Evolutionary conservation across 208 protist species (phyloP).

Genomic region (Lotmaria passim): DNA sequence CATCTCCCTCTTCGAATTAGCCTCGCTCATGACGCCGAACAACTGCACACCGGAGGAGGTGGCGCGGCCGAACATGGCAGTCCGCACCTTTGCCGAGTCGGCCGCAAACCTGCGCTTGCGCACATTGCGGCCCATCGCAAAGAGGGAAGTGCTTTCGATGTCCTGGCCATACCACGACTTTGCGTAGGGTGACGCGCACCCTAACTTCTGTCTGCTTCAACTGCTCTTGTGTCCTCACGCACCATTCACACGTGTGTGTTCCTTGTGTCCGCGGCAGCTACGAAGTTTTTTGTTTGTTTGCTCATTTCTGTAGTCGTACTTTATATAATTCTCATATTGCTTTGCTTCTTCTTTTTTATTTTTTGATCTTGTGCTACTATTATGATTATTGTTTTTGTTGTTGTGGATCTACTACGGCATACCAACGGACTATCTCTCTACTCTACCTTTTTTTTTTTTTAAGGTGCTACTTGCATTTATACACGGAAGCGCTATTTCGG

Average conservation of each 20-base stretch:
- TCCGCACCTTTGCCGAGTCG: conserved; percentile 38
- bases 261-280: neutral
- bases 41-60: conserved; percentile 25
- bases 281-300: too few relatives aligned
- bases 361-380: too few relatives aligned
- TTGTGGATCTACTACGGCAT: too few relatives aligned
- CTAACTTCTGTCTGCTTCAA: too few relatives aligned
- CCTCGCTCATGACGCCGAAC: conserved; percentile 38
- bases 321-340: too few relatives aligned
- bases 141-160: conserved; percentile 32
- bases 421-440: too few relatives aligned
- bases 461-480: too few relatives aligned
- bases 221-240: too few relatives aligned
- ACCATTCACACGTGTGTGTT: neutral
- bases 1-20: conserved; percentile 64
- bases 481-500: too few relatives aligned
- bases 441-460: too few relatives aligned
- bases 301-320: conserved; percentile 10
- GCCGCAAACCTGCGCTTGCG: conserved; percentile 37
- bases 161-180: conserved; percentile 30
- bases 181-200: conserved; percentile 4
- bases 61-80: conserved; percentile 32
- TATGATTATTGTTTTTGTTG: too few relatives aligned
- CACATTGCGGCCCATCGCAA: conserved; percentile 28
- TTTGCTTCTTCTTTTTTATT: too few relatives aligned